Percentiles rank a stretch among this genome's conserved stretches.
phyloP scores from a whole-genome alignment of 192 early-diverging fungal species.

The Phycomyces nitens region DNA sequence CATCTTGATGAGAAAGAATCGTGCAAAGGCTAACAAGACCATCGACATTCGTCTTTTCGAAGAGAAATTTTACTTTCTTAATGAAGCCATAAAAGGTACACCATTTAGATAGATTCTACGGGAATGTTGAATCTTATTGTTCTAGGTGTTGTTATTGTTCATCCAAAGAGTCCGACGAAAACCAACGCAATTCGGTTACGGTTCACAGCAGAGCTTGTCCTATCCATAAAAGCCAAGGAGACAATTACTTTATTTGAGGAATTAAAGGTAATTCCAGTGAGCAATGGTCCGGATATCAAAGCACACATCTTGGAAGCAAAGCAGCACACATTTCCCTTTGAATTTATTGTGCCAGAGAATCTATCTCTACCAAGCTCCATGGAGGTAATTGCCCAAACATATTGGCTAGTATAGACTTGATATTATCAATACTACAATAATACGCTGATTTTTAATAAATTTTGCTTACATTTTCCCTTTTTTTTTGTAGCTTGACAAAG shows the following conservation, averaged over 20 bases:
- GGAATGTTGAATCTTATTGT: not conserved
- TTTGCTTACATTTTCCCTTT: not conserved
- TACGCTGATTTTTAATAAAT: not conserved
- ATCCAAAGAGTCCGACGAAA: constrained; percentile 31
- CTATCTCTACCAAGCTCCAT: constrained; percentile 31
- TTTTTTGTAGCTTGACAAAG: constrained; percentile 7
- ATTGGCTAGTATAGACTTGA: no score
- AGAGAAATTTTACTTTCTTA: constrained; percentile 38
- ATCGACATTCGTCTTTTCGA: constrained; percentile 32
- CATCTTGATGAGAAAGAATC: not conserved
- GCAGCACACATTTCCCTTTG: constrained; percentile 30
- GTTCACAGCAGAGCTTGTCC: constrained; percentile 28
- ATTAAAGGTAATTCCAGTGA: constrained; percentile 9
- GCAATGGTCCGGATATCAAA: constrained; percentile 4
- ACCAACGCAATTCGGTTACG: constrained; percentile 25
- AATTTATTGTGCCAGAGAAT: constrained; percentile 30
- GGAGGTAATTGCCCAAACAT: constrained; percentile 17
- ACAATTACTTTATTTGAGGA: constrained; percentile 25
- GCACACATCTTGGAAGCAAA: constrained; percentile 23
- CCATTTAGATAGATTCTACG: not conserved
- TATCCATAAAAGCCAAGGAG: constrained; percentile 26
- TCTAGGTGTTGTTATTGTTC: constrained; percentile 29
- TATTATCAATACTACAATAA: constrained; percentile 3
- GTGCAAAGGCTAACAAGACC: constrained; percentile 15
- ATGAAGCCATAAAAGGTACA: constrained; percentile 36